These are phyloP conservation scores for Linderniella brevidens DNA, from an alignment of 257 asterid genomes.

Conservation along the genomic window DNA sequence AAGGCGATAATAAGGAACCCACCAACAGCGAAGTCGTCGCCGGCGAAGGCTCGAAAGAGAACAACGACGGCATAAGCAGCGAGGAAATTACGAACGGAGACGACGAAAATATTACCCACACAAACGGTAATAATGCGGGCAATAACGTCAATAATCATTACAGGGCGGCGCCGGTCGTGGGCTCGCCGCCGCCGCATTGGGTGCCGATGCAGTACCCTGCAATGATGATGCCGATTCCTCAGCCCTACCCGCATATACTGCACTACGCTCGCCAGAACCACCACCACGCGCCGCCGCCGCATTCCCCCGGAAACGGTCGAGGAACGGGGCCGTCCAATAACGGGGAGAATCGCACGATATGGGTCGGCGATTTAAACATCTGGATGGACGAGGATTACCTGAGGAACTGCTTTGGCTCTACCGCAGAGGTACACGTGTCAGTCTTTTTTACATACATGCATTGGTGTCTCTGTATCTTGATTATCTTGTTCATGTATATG, in stretches of 20 bases:
- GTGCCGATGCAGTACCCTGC: constrained; percentile 70
- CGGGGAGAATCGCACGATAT: constrained; percentile 81
- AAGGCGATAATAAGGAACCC: too few relatives aligned
- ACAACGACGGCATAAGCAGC: too few relatives aligned
- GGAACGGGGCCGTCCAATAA: constrained; percentile 14
- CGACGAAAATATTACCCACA: too few relatives aligned
- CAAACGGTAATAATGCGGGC: background rate
- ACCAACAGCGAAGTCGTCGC: too few relatives aligned
- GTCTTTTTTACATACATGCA: background rate
- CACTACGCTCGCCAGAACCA: constrained; percentile 64
- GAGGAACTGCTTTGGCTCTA: constrained; percentile 74
- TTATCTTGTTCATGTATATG: background rate
- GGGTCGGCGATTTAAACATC: constrained; percentile 85
- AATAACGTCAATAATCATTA: background rate
- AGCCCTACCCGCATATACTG: constrained; percentile 22
- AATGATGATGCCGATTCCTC: constrained; percentile 21
- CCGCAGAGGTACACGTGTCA: constrained; percentile 45
- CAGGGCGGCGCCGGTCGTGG: background rate
- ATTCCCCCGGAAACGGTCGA: constrained; percentile 27
- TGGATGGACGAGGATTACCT: constrained; percentile 99
- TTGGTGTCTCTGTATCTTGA: background rate
- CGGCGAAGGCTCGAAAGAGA: too few relatives aligned
- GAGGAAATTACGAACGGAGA: too few relatives aligned
- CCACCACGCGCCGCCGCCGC: constrained; percentile 23
- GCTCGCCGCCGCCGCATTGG: constrained; percentile 21